A percentile compares a stretch with the other conserved stretches of the same genome.
Evolutionary conservation across 352 stramenopile species (phyloP).

Genomic region (Globisporangium abappressorium): DNA sequence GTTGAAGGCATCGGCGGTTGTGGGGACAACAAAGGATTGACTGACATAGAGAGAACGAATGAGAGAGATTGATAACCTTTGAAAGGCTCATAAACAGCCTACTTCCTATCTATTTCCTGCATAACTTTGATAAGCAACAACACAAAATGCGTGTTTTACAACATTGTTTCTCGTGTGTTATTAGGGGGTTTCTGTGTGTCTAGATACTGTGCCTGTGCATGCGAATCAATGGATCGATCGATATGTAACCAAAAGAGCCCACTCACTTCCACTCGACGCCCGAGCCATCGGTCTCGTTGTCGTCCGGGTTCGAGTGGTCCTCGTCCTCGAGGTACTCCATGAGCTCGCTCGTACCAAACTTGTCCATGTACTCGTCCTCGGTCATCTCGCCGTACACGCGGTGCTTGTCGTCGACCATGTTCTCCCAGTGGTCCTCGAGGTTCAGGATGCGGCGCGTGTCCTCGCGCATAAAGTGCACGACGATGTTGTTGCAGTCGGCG

Average conservation of each 20-base stretch:
- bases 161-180: slow-evolving; percentile 6
- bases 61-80: neutral
- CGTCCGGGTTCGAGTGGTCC: slow-evolving; percentile 38
- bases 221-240: neutral
- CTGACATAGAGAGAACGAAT: neutral
- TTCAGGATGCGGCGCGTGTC: slow-evolving; percentile 74
- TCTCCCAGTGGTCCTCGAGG: slow-evolving; percentile 80
- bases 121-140: neutral
- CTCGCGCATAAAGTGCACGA: slow-evolving; percentile 85
- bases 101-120: neutral
- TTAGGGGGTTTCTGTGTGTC: slow-evolving; percentile 1
- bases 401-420: slow-evolving; percentile 84
- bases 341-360: slow-evolving; percentile 82
- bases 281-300: slow-evolving; percentile 28
- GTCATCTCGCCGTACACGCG: slow-evolving; percentile 75
- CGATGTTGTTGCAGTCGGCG: slow-evolving; percentile 87
- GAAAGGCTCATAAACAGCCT: neutral
- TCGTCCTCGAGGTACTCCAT: slow-evolving; percentile 78
- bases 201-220: neutral
- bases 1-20: neutral
- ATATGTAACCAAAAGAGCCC: neutral
- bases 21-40: neutral
- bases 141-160: neutral
- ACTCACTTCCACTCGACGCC: slow-evolving; percentile 62
- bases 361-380: slow-evolving; percentile 87